Percentiles rank a stretch among this genome's conserved stretches.
These are phyloP conservation scores for Angophora floribunda DNA, from an alignment of 345 rosid species.

Conservation along the genomic window DNA sequence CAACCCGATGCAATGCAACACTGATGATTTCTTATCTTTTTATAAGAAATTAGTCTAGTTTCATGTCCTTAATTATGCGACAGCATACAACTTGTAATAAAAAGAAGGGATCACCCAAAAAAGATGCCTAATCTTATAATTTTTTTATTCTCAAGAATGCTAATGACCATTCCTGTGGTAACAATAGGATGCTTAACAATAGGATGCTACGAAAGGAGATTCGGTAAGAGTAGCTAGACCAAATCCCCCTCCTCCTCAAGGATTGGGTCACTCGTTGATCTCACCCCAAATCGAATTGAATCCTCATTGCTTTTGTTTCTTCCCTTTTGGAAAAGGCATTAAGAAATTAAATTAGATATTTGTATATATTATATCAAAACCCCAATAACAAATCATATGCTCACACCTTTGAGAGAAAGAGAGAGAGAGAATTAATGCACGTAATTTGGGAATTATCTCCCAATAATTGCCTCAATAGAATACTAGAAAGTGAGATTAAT, in stretches of 20 bases:
- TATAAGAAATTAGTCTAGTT: not conserved
- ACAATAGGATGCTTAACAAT: not conserved
- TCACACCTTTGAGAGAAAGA: not conserved
- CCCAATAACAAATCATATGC: not conserved
- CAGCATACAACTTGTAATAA: not conserved
- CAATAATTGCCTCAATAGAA: not conserved
- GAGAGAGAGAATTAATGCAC: not conserved
- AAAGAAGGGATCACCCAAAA: not conserved
- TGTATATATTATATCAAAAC: not conserved
- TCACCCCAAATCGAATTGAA: not conserved
- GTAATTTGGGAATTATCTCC: not conserved
- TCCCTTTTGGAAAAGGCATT: not conserved
- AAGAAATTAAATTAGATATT: not conserved
- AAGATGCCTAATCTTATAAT: not conserved
- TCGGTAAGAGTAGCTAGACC: not conserved
- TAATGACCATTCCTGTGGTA: not conserved
- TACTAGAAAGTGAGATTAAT: not conserved
- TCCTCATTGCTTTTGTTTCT: not conserved
- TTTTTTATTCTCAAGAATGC: not conserved
- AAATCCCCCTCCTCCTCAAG: not conserved
- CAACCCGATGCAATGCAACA: fast-evolving
- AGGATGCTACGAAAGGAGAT: not conserved
- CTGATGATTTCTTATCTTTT: not conserved
- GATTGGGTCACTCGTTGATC: not conserved
- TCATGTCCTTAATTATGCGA: not conserved